Base-by-base conservation (phyloP, 2,329 filamentous ascomycete species). In the Alternaria sp. region DNA sequence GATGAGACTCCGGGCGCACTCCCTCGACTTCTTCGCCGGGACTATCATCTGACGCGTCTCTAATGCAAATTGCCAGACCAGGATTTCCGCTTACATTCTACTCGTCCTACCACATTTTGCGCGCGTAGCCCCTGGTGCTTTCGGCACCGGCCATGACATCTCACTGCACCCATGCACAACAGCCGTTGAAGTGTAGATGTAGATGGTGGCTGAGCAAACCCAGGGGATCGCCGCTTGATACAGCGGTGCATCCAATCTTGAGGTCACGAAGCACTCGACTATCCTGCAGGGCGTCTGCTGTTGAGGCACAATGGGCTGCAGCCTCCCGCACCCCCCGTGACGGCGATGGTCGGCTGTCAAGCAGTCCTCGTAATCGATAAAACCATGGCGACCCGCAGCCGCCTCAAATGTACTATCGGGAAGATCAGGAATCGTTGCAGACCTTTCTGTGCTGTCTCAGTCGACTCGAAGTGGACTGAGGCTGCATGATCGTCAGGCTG, bases 321-420 rank as follows among this genome's bases (percentile, higher is more conserved):
- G 77, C 76, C 76, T 79, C 76, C 77, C 77, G 77, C 63, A 52
- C 57, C 69, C 65, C 70, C 72, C 75, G 71, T 77, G 74, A 78
- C 69, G 66, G 65, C 65, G 51, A 74, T 69, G 67, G 59, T 64
- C 65, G 68, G 68, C 69, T 62, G 70, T 71, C 72, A 75, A 77
- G 67, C 65, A 76, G 51, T 69, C 59, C 59, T 62, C 74, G 65
- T 58, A 62, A 65, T 69, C 64, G 60, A 70, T 59, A 71, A 63
- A 69, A 64, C 73, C 69, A 74, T 78, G 75, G 74, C 76, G 65
- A 70, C 72, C 69, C 75, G 76, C 76, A 79, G 74, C 69, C 72
- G 70, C 64, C 69, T 71, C 68, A 67, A 73, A 66, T 71, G 66
- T 70, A 52, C 64, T 44, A 49, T 74, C 73, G 75, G 75, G 66